Conservation (phyloP, 331 rosid genomes). For the Quercus lobata region DNA sequence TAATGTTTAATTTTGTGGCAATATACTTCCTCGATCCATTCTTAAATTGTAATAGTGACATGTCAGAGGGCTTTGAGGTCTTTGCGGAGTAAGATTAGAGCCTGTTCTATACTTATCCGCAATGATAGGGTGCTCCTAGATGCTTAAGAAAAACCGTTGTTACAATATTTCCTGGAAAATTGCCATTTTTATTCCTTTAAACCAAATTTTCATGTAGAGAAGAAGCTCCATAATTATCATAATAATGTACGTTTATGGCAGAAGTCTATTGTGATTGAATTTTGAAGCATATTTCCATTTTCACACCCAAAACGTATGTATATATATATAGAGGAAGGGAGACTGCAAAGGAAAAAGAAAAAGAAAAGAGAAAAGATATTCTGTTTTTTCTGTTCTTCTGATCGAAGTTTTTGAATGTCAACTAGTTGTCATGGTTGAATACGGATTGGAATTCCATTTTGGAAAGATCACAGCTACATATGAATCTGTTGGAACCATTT, state of each 20-base stretch:
- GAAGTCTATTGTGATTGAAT: not conserved
- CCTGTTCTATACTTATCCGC: not conserved
- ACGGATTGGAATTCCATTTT: slow-evolving; percentile 73
- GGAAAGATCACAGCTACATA: slow-evolving; percentile 71
- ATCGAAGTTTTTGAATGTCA: slow-evolving; percentile 19
- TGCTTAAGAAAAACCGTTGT: not conserved
- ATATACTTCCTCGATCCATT: not conserved
- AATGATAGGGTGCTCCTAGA: not conserved
- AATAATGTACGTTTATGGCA: not conserved
- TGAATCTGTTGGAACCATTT: slow-evolving; percentile 90
- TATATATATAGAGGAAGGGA: too few relatives aligned
- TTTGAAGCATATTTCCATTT: not conserved
- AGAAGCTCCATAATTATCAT: not conserved
- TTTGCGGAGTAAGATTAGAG: not conserved
- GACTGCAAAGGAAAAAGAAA: not conserved
- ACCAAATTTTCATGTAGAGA: not conserved
- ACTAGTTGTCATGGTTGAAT: slow-evolving; percentile 72
- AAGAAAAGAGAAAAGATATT: not conserved
- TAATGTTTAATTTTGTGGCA: not conserved
- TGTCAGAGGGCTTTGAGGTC: not conserved
- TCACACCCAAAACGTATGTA: not conserved
- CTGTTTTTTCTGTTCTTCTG: slow-evolving; percentile 18
- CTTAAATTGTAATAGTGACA: not conserved
- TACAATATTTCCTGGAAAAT: not conserved
- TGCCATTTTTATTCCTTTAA: not conserved